Conservation (phyloP, 345 rosid species). For the Sonneratia alba region DNA sequence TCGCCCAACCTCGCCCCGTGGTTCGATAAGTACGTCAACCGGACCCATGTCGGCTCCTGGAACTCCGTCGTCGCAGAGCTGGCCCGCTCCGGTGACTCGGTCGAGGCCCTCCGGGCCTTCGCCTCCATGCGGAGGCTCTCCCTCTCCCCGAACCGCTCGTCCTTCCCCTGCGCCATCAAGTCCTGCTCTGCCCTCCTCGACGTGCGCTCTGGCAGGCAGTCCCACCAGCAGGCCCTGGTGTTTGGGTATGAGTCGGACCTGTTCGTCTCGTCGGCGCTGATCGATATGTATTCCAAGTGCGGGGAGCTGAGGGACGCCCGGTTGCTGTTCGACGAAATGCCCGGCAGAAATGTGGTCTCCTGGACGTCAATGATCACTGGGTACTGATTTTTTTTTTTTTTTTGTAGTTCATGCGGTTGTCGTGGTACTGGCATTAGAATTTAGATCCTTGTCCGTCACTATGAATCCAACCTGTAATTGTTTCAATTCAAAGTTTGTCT, state of each 20-base stretch:
- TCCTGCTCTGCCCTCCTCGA: conserved; percentile 73
- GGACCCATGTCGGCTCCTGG: conserved; percentile 67
- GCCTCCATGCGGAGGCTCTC: conserved; percentile 68
- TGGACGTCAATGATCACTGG: conserved; percentile 89
- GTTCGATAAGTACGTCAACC: conserved; percentile 67
- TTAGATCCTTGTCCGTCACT: background rate
- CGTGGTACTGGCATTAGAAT: too few relatives aligned
- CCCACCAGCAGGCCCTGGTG: conserved; percentile 72
- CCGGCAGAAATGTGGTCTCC: conserved; percentile 51
- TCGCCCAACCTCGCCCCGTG: conserved; percentile 35
- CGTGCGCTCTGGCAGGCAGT: conserved; percentile 56
- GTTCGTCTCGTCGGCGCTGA: conserved; percentile 70
- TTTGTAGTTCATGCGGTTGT: background rate
- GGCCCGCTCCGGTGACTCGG: conserved; percentile 67
- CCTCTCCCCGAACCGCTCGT: conserved; percentile 58
- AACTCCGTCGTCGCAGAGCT: conserved; percentile 77
- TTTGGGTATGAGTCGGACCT: conserved; percentile 61
- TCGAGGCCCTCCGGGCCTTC: conserved; percentile 73
- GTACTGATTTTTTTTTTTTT: background rate
- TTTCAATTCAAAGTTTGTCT: background rate
- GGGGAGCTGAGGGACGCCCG: conserved; percentile 51
- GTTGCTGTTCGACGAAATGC: conserved; percentile 67
- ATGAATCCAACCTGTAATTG: background rate
- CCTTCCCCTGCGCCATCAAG: conserved; percentile 81
- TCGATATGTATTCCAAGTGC: conserved; percentile 65